Base-by-base conservation (phyloP, 2,329 filamentous ascomycete species). In the Colletotrichum spaethianum region DNA sequence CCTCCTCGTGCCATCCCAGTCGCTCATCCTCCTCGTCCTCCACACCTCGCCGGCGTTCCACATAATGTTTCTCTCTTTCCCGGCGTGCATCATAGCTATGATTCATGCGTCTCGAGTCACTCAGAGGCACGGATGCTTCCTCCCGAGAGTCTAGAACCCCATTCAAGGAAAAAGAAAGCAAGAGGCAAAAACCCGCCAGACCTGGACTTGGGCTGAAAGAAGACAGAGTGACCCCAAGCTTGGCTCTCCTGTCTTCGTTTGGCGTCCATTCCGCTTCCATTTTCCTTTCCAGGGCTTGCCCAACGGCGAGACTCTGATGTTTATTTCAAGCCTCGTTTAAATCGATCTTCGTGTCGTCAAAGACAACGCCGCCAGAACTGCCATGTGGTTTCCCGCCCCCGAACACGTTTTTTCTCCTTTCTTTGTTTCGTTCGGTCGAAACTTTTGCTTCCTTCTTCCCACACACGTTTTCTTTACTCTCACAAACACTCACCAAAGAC, bases 301-400 rank as follows among this genome's bases (percentile, higher is more conserved):
- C 31, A 61, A 62, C 28, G 69, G 59, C 59, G 23, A 61, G 55
- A 40, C 55, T 33, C 42, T 26, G 28, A 62, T 48, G 59, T 62
- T 11, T 50, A 50, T 36, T 48, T 28, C 36, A 42, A 52, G 31
- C 33, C 36, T 20, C 48, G 23, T n/a, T n/a, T 8, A 11, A 40
- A 36, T 5, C 46, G 14, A n/a, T 18, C 42, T 20, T 50, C n/a
- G 44, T 18, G 20, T 50, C 42, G 28, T 36, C 7, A 62, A 26
- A 56, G 53, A 67, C 33, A 62, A 31, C 33, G 18, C n/a, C 3
- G 28, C 14, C 4, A 38, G 12, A 44, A 26, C 38, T 5, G 50
- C 69, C 69, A 63, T 63, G 57, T 63, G 69, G 64, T 63, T 55
- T 52, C 23, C 52, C 52, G 46, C 18, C 31, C 28, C 67, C 53